Evolutionary conservation across 23 red algal genomes (phyloP).

Genomic region (Gracilariopsis chorda): DNA sequence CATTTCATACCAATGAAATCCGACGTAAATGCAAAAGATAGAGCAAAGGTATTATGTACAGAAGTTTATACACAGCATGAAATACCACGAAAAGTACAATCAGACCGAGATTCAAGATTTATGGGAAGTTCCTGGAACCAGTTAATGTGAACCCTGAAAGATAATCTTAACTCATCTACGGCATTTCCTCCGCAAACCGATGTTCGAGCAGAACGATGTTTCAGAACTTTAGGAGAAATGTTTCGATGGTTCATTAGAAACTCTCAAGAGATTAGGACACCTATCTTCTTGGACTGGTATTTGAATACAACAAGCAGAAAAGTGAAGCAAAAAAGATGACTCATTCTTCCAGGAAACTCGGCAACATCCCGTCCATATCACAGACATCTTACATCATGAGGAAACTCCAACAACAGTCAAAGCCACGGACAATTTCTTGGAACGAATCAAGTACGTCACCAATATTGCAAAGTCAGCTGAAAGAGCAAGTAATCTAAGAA

Average conservation of each 20-base stretch:
- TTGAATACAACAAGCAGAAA: conserved; percentile 10
- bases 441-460: no score
- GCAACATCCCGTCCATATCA: no score
- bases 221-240: conserved; percentile 20
- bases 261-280: conserved; percentile 1
- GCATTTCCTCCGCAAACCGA: conserved; percentile 32
- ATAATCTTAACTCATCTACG: background rate
- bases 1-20: background rate
- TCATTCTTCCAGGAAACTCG: no score
- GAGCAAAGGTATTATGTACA: background rate
- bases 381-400: no score
- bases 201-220: conserved; percentile 15
- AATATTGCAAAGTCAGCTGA: no score
- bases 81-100: background rate
- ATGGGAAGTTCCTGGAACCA: background rate
- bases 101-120: conserved; percentile 17
- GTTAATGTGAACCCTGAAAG: background rate
- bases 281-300: conserved; percentile 2
- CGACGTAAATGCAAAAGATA: conserved; percentile 13
- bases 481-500: no score
- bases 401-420: no score
- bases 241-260: background rate
- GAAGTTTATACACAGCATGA: conserved; percentile 13
- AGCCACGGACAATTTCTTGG: no score
- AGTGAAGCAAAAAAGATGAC: background rate